Base-by-base conservation (phyloP, 192 early-diverging fungal species). In the Endogone sp. region DNA sequence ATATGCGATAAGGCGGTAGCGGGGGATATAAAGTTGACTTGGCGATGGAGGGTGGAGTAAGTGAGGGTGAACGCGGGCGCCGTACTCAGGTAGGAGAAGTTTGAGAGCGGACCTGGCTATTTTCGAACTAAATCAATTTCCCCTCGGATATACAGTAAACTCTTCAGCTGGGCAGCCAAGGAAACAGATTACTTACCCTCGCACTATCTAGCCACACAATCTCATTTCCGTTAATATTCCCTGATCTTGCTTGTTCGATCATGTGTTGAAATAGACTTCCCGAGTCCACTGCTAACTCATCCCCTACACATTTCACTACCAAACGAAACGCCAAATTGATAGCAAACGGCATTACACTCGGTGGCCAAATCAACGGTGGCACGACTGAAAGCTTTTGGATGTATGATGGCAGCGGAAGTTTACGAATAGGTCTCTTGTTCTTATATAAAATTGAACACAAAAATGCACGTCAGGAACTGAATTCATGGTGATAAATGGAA, bases 131-230 rank as follows among this genome's bases (percentile, higher is more conserved):
- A 28, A 13, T 27, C 20, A 28, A 27, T 63, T 4, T 63, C 60
- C 58, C 72, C 3, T 74, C 74, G 28, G 77, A 75, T n/a, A n/a
- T n/a, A n/a, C n/a, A n/a, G n/a, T n/a, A n/a, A n/a, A n/a, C n/a
- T n/a, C n/a, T n/a, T n/a, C n/a, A n/a, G n/a, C n/a, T n/a, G n/a
- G n/a, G n/a, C n/a, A n/a, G n/a, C n/a, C n/a, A n/a, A n/a, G n/a
- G n/a, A n/a, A n/a, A n/a, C n/a, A n/a, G n/a, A 44, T 11, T 56
- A 30, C 63, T 68, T 63, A 75, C 70, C 67, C 66, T 78, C 29
- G 85, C 82, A 71, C 85, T 90, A 62, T 93, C 90, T 11, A 92
- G 75, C 91, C 90, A 91, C 8, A 60, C 63, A 32, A 73, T 44
- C 2, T 65, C 37, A 49, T 49, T 49, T 16, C 0, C 16, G 16